These are phyloP conservation scores for Blastocrithidia nonstop DNA, from an alignment of 208 protist species.

Conservation along the genomic window DNA sequence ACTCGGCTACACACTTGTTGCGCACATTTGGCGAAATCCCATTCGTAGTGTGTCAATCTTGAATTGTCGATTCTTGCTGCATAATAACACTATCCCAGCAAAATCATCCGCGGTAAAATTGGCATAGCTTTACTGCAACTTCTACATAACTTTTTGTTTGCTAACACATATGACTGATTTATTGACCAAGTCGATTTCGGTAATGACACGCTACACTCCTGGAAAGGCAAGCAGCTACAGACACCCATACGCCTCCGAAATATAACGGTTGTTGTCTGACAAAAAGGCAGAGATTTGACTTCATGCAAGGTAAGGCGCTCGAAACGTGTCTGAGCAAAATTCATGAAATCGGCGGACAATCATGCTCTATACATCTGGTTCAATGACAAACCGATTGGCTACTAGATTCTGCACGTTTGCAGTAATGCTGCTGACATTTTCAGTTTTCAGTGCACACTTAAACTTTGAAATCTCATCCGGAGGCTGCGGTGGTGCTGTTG, in stretches of 20 bases:
- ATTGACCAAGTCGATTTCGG: conserved; percentile 39
- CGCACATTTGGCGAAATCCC: conserved; percentile 18
- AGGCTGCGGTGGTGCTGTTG: conserved; percentile 8
- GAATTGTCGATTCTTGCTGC: conserved; percentile 16
- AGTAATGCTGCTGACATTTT: conserved; percentile 2
- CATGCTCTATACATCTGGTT: conserved; percentile 62
- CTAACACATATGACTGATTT: conserved; percentile 55
- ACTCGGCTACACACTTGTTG: no score
- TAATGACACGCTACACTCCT: conserved; percentile 71
- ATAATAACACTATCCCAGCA: conserved; percentile 14
- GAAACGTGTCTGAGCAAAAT: conserved; percentile 31
- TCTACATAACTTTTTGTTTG: conserved; percentile 26
- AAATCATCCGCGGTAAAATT: conserved; percentile 22
- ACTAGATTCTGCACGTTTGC: conserved; percentile 18
- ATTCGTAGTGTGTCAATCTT: conserved; percentile 11
- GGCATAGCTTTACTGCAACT: conserved; percentile 12
- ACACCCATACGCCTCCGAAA: conserved; percentile 62
- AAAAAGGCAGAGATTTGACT: conserved; percentile 72
- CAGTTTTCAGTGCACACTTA: conserved; percentile 5
- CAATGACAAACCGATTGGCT: conserved; percentile 45
- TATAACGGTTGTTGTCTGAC: conserved; percentile 16
- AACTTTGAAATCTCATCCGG: conserved; percentile 6
- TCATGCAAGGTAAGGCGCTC: conserved; percentile 77
- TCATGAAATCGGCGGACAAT: conserved; percentile 47
- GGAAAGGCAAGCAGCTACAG: conserved; percentile 76